A percentile compares a stretch with the other conserved stretches of the same genome.
These are phyloP conservation scores for Saccharomycopsis malanga DNA, from an alignment of 805 yeast genomes.

Conservation along the genomic window DNA sequence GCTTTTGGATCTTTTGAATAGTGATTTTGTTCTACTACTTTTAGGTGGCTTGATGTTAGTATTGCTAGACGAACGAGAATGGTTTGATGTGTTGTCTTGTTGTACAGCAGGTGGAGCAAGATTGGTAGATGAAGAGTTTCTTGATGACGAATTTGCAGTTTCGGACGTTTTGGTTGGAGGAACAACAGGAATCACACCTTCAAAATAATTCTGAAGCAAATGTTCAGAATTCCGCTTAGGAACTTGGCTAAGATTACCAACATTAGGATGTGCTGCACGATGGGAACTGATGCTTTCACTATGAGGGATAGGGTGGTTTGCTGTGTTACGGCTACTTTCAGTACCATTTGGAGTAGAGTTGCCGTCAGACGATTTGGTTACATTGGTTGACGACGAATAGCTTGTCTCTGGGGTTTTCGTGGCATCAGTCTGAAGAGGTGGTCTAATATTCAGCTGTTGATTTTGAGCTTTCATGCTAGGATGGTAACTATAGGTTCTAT, in stretches of 20 bases:
- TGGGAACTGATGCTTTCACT: too few species aligned
- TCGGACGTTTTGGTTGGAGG: not conserved
- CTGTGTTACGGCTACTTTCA: not conserved
- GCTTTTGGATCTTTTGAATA: conserved; percentile 6
- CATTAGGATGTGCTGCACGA: not conserved
- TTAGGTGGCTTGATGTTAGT: not conserved
- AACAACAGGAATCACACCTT: conserved; percentile 20
- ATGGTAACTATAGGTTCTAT: conserved; percentile 21
- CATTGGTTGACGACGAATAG: conserved; percentile 8
- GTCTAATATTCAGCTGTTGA: not conserved
- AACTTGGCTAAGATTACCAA: not conserved
- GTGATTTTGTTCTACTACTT: conserved; percentile 5
- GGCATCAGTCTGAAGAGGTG: not conserved
- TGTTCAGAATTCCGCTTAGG: conserved; percentile 14
- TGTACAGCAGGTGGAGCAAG: not conserved
- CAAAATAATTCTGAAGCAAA: conserved; percentile 20
- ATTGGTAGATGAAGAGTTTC: conserved; percentile 5
- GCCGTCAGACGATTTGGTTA: not conserved
- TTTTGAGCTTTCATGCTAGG: conserved; percentile 9
- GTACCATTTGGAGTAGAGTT: not conserved
- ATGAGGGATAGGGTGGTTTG: too few species aligned
- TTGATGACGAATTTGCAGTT: conserved; percentile 1
- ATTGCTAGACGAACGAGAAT: not conserved
- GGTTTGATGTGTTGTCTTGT: not conserved
- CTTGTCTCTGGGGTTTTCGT: conserved; percentile 10